phyloP scores from a whole-genome alignment of 768 basidiomycete genomes.

The Leccinellum luteum region DNA sequence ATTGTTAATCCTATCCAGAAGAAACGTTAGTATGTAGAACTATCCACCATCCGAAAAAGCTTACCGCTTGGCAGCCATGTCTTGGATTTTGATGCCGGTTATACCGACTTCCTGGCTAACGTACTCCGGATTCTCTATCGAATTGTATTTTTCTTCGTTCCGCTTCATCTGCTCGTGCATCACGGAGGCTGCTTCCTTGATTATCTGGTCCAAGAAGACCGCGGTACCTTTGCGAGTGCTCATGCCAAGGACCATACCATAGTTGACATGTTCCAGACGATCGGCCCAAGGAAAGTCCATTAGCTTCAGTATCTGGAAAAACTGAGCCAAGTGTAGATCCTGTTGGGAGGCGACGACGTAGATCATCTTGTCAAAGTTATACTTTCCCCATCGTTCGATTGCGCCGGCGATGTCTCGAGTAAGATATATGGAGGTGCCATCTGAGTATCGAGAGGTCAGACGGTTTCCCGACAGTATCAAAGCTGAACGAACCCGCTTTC shows the following conservation, averaged over 20 bases:
- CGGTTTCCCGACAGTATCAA: too few relatives aligned
- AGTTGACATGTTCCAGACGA: conserved; percentile 83
- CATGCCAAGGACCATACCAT: conserved; percentile 93
- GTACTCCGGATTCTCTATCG: conserved; percentile 82
- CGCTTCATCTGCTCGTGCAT: conserved; percentile 98
- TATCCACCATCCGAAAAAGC: conserved; percentile 16
- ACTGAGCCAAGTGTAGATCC: conserved; percentile 83
- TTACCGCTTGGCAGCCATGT: conserved; percentile 91
- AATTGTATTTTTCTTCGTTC: conserved; percentile 89
- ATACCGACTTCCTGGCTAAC: conserved; percentile 85
- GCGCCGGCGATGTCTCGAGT: conserved; percentile 96
- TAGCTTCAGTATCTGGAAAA: conserved; percentile 90
- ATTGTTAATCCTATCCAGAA: conserved; percentile 79
- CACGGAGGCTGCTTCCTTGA: conserved; percentile 78
- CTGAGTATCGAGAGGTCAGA: conserved; percentile 36
- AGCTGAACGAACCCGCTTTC: conserved; percentile 62
- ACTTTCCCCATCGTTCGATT: conserved; percentile 87
- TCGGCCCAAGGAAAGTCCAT: conserved; percentile 90
- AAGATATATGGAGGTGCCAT: conserved; percentile 91
- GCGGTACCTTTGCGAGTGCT: conserved; percentile 91
- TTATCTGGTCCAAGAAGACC: conserved; percentile 92
- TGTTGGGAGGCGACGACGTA: conserved; percentile 89
- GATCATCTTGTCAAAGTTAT: conserved; percentile 90
- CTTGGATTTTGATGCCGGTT: conserved; percentile 96
- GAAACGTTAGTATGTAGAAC: not conserved